Evolutionary conservation across 1,284 basidiomycete genomes (phyloP).

Genomic region (Caloboletus firmus): DNA sequence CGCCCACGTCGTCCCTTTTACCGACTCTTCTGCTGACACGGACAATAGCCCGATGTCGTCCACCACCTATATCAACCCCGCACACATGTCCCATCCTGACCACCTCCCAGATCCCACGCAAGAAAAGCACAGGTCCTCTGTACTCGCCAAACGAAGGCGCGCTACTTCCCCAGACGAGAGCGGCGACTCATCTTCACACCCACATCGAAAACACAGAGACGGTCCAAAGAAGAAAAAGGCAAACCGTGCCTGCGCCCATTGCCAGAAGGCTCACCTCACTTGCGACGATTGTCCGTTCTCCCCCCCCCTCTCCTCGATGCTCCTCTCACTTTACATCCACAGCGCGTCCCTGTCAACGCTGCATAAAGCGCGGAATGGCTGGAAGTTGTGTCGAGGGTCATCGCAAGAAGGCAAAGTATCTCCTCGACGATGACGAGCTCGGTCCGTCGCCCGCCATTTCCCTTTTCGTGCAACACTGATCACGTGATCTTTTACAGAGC

Average conservation of each 20-base stretch:
- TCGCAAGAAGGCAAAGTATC: slow-evolving; percentile 97
- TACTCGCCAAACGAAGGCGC: slow-evolving; percentile 43
- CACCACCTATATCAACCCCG: slow-evolving; percentile 27
- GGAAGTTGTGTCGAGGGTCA: slow-evolving; percentile 91
- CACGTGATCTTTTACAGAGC: slow-evolving; percentile 51
- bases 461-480: slow-evolving; percentile 31
- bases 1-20: slow-evolving; percentile 4
- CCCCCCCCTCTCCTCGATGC: slow-evolving; percentile 7
- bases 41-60: slow-evolving; percentile 7
- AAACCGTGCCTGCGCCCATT: slow-evolving; percentile 89
- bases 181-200: slow-evolving; percentile 45
- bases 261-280: slow-evolving; percentile 94
- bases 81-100: slow-evolving; percentile 25
- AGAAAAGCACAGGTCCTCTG: slow-evolving; percentile 16
- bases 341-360: slow-evolving; percentile 95
- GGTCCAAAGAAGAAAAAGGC: slow-evolving; percentile 91
- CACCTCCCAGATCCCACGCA: slow-evolving; percentile 9
- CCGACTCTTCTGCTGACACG: slow-evolving; percentile 1
- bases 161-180: slow-evolving; percentile 47
- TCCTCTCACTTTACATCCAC: slow-evolving; percentile 22
- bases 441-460: slow-evolving; percentile 50
- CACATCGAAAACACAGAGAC: slow-evolving; percentile 56
- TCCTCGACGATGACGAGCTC: slow-evolving; percentile 89
- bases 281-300: slow-evolving; percentile 86
- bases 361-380: slow-evolving; percentile 90